Evolutionary conservation across 345 rosid genomes (phyloP).

Genomic region (Corchorus capsularis): DNA sequence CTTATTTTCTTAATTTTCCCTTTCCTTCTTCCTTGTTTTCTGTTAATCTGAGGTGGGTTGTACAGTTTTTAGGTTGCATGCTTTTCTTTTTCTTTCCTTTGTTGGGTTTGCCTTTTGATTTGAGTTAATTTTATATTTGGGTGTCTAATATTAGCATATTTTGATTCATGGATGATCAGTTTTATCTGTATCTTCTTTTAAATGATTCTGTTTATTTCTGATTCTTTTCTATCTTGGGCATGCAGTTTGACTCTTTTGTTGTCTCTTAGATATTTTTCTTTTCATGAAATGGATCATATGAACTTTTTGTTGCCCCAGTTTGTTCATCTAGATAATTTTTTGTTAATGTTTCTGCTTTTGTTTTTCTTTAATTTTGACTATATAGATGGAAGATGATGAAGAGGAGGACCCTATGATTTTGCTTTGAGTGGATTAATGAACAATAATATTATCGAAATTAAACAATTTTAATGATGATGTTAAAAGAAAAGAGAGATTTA

Average conservation of each 20-base stretch:
- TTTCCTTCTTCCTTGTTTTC: neutral
- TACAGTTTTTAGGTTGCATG: neutral
- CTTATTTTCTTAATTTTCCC: neutral
- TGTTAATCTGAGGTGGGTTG: conserved; percentile 8
- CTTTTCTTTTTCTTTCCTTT: neutral
- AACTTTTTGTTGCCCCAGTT: neutral
- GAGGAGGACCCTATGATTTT: conserved; percentile 29
- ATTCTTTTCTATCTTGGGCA: conserved; percentile 4
- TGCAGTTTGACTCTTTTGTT: neutral
- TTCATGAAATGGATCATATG: neutral
- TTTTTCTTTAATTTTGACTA: neutral
- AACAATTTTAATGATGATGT: conserved; percentile 24
- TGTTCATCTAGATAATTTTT: neutral
- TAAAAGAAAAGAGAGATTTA: conserved; percentile 50
- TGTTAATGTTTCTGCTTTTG: neutral
- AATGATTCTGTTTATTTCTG: neutral
- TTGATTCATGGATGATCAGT: neutral
- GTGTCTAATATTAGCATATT: conserved; percentile 12
- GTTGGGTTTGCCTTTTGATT: neutral
- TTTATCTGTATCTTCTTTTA: neutral
- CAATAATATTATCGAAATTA: neutral
- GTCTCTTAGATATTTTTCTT: neutral
- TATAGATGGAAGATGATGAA: conserved; percentile 55
- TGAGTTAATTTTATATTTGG: neutral
- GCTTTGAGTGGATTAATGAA: conserved; percentile 7